Evolutionary conservation across 441 rosid species (phyloP), one percentile per base, ranked within the genome.

Genomic region (Viola pubescens): DNA sequence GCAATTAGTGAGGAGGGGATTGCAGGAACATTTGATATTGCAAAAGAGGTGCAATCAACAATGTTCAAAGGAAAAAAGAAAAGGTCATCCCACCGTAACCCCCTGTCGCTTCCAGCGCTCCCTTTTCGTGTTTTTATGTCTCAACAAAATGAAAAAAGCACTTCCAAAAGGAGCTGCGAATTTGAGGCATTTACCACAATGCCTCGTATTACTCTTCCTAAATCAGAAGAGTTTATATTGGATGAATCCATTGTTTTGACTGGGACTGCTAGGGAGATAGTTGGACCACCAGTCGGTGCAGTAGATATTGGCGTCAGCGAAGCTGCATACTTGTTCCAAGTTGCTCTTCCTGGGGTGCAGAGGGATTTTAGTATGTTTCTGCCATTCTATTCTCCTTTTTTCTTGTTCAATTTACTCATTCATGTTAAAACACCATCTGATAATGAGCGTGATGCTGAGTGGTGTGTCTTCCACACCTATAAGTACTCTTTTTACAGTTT

Each of bases 271-370:
- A 62, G 45, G 60, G 75, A 73, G 12, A 55, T 48, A 51, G 38
- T 49, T 43, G 82, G 87, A 62, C 75, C 82, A 26, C 70, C 75
- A 56, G 50, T 79, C 61, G 86, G 86, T 46, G 66, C 58, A 34
- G 77, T 84, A 13, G 90, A 84, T 74, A 81, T 86, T n/a, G 88
- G 90, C 47, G 66, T 76, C 54, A 77, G 78, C 73, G 63, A 75
- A 51, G 67, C 48, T 54, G 90, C 90, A 12, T 84, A 77, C 70
- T 74, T 80, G 43, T 84, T 86, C 52, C 80, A 58, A 56, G 88
- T 79, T 68, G 81, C 89, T 46, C 62, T 82, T 53, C 89, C 94
- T 5, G 86, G 86, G 67, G 82, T 84, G 63, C 54, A 71, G 62
- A 80, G 62, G 59, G 82, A 79, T 58, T 62, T 60, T 14, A 68